phyloP scores from a whole-genome alignment of 306 rosid genomes.

The Pyrus betulifolia region DNA sequence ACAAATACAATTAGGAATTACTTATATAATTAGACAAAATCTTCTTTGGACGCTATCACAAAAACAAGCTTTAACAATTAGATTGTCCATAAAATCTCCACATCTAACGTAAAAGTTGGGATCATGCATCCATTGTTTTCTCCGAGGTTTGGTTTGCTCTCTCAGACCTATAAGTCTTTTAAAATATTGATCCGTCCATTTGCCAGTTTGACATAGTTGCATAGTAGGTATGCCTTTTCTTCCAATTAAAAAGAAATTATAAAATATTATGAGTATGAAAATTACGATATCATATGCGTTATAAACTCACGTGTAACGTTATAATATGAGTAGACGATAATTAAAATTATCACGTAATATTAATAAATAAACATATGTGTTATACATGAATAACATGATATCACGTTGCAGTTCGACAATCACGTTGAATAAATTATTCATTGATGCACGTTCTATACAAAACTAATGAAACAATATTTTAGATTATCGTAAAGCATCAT shows the following conservation, averaged over 20 bases:
- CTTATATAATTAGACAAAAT: background rate
- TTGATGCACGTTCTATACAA: background rate
- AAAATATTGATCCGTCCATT: background rate
- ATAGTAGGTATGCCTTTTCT: background rate
- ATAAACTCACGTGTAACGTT: too few relatives aligned
- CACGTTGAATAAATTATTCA: background rate
- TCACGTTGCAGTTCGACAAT: too few relatives aligned
- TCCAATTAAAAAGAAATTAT: background rate
- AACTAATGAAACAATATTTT: background rate
- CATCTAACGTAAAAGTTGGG: background rate
- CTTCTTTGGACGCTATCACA: background rate
- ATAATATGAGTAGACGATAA: too few relatives aligned
- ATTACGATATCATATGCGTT: too few relatives aligned
- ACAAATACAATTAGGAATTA: background rate
- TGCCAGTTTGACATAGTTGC: background rate
- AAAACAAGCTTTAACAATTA: background rate
- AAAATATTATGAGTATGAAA: background rate
- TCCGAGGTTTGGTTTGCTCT: background rate
- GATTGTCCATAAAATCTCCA: background rate
- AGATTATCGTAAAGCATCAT: background rate
- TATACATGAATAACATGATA: too few relatives aligned
- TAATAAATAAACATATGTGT: too few relatives aligned
- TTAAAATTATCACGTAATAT: too few relatives aligned
- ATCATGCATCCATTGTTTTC: background rate
- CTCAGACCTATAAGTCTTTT: background rate